phyloP scores from a whole-genome alignment of 2,329 filamentous ascomycete genomes.

The Pseudocercospora ulei region DNA sequence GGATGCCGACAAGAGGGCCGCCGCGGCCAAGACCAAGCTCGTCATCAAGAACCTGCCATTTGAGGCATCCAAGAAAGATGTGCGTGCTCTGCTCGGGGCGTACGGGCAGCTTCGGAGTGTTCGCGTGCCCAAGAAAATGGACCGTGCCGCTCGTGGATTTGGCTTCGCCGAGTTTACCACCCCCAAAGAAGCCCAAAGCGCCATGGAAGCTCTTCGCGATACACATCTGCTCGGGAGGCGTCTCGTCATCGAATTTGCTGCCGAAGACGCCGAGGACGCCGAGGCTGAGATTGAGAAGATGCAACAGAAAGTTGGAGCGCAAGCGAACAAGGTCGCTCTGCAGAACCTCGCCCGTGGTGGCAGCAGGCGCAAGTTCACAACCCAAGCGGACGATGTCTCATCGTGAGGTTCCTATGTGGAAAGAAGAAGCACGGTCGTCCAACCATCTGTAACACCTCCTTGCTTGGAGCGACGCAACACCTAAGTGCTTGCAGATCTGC shows the following conservation, averaged over 20 bases:
- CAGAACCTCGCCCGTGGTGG: constrained; percentile 77
- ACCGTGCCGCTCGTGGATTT: constrained; percentile 78
- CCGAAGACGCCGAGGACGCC: constrained; percentile 77
- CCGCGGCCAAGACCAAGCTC: constrained; percentile 74
- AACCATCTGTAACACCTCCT: constrained; percentile 17
- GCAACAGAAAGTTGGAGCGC: constrained; percentile 86
- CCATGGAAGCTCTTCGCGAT: constrained; percentile 79
- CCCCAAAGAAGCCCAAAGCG: constrained; percentile 77
- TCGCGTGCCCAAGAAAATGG: constrained; percentile 89
- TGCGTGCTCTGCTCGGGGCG: constrained; percentile 71
- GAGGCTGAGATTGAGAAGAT: constrained; percentile 96
- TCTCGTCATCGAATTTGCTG: constrained; percentile 83
- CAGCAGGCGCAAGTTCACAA: constrained; percentile 69
- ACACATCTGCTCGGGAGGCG: constrained; percentile 86
- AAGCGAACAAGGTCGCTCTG: constrained; percentile 81
- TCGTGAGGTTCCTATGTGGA: constrained; percentile 4
- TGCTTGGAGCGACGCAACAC: constrained; percentile 22
- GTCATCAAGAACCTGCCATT: constrained; percentile 98
- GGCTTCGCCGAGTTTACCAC: constrained; percentile 95
- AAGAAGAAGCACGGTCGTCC: too few species aligned
- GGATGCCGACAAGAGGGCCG: constrained; percentile 70
- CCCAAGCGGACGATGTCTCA: constrained; percentile 27
- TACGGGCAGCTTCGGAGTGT: constrained; percentile 91
- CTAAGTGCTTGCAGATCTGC: constrained; percentile 17
- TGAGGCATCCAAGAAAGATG: constrained; percentile 85